Conservation (phyloP, 225 moss, liverwort and hornwort species). For the Marchantia paleacea region DNA sequence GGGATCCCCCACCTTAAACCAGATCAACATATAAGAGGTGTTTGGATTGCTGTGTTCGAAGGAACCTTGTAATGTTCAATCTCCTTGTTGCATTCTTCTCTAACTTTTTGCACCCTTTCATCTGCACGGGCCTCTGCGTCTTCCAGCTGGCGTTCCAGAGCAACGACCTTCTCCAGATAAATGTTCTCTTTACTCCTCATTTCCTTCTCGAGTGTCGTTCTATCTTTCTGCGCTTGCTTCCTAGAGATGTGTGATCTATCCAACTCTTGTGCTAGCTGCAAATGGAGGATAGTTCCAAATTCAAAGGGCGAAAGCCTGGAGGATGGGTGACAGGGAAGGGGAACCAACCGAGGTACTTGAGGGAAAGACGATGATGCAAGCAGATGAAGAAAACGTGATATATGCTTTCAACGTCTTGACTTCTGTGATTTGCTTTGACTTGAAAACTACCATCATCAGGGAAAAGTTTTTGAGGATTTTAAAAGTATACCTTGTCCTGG, state of each 20-base stretch:
- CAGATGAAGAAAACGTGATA: not conserved
- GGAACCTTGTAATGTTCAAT: conserved; percentile 51
- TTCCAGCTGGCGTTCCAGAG: conserved; percentile 50
- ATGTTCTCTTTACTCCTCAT: conserved; percentile 60
- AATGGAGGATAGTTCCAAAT: not conserved
- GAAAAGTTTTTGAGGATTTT: not conserved
- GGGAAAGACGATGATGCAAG: not conserved
- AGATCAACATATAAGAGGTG: not conserved
- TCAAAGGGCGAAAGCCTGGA: not conserved
- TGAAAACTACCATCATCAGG: not conserved
- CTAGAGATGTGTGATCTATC: conserved; percentile 61
- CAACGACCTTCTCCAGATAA: conserved; percentile 47
- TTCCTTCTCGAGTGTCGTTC: conserved; percentile 38
- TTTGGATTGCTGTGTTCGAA: not conserved
- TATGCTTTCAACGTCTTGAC: not conserved
- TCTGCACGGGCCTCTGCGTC: conserved; percentile 47
- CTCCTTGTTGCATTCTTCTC: conserved; percentile 30
- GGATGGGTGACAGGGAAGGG: not conserved
- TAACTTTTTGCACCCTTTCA: conserved; percentile 38
- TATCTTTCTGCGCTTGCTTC: conserved; percentile 51
- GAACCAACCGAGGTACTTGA: not conserved
- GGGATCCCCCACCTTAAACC: no score
- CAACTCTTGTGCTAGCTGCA: conserved; percentile 60
- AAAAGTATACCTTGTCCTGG: conserved; percentile 49
- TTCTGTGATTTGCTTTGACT: not conserved